Evolutionary conservation across 2,329 filamentous ascomycete genomes (phyloP), one percentile per base, ranked within the genome.

Genomic region (Tolypocladium capitatum): DNA sequence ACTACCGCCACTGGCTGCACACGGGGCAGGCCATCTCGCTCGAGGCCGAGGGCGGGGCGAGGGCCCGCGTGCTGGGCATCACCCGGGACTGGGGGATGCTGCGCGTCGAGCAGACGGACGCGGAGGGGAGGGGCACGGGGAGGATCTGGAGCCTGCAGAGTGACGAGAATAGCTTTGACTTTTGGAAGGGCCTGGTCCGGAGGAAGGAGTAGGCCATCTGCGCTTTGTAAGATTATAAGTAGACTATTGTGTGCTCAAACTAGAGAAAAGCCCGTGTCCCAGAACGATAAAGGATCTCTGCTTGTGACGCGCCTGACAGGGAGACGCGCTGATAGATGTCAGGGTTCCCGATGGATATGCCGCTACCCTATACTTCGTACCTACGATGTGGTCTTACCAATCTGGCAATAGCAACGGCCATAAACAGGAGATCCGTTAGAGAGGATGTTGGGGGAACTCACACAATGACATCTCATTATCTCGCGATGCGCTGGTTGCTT

Each of bases 141-240:
- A 85, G 77, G 65, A 71, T 84, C 45, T 91, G 85, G 77, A 80
- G 84, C 56, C 67, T 98, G 66, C 90, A 96, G 71, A 96, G 89
- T 63, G 92, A 98, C 64, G 88, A 90, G 62, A 98, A 98, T 60
- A 96, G 90, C 64, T 98, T 98, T 70, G 92, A 98, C 67, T 98
- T 95, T 64, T 94, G 95, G 69, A 86, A 79, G 60, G 92, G 92
- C 0, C 61, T 98, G 58, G 70, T 98, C 20, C 87, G 80, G 70
- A 78, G 83, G 58, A 97, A 94, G 72, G 65, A 81, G 2, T 89
- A 61, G 52, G 27, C 5, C 7, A 27, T 33, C 38, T 30, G 47
- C 30, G 36, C 2, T 7, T 13, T 30, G 38, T 42, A 28, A 9
- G 4, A 6, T 11, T 18, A 28, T 28, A 2, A 42, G 13, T 28